Evolutionary conservation across 1,284 basidiomycete species (phyloP), one percentile per base, ranked within the genome.

Genomic region (Anthracocystis setariae): DNA sequence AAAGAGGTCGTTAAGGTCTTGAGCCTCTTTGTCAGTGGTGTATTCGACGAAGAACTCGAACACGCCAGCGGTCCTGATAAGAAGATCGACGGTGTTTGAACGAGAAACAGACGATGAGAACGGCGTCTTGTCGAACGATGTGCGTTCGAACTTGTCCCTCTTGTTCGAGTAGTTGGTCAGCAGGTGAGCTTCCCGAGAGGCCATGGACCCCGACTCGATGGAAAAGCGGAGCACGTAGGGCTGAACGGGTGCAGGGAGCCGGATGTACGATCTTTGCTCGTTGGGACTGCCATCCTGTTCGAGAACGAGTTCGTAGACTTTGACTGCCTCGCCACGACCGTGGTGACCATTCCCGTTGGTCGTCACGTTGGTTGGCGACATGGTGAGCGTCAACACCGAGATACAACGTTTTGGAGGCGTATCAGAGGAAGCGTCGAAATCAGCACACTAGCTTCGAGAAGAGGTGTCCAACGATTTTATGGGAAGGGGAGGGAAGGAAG

Each of bases 141-240:
- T 88, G 23, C 95, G 88, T 56, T 89, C 87, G 80, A 97, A 98
- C 3, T 39, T 39, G 15, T 84, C 85, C 25, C 92, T 91, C 17
- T 93, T 66, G 45, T 49, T 42, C 1, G 78, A 78, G 39, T 70
- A 77, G 60, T 78, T 79, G 20, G 78, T 75, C 62, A 56, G 77
- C 8, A 80, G 66, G 23, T 32, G 35, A 23, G 74, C 77, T 5
- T 78, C 51, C 29, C 61, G 66, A 13, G 74, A 77, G 3, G 77
- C 77, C 8, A 48, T 43, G 8, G 61, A 58, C 23, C 78, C 78
- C 4, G 78, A 73, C 13, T 80, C 75, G 50, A 80, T 61, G 23
- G 67, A 70, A 47, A 80, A 68, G 7, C 78, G 70, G 8, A 80
- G 66, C 12, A 79, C 63, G 39, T 80, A 79, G 15, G 78, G 75